Base-by-base conservation (phyloP, 2,329 filamentous ascomycete genomes). In the Cladophialophora exuberans region DNA sequence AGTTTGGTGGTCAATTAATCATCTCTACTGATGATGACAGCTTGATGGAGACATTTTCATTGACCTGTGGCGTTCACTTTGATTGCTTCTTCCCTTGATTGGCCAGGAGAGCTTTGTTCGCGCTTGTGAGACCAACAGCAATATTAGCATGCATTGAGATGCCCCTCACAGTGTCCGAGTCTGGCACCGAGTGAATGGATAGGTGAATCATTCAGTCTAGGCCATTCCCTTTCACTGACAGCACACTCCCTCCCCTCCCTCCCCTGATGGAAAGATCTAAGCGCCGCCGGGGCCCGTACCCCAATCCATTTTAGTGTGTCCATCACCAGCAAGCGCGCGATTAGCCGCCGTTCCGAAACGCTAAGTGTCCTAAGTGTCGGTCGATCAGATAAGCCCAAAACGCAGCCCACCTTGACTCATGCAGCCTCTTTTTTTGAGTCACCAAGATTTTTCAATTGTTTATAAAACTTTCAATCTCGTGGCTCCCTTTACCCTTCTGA, bases 351-450 rank as follows among this genome's bases (percentile, higher is more conserved):
- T 25, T 15, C 38, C 33, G 23, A 35, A 51, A 51, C 36, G 31
- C 25, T 51, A 51, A 43, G 18, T 41, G 28, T 26, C 17, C 25
- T 51, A 51, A 43, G 18, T 41, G 28, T 26, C 17, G 22, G n/a
- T 49, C 33, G 38, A 49, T 49, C 38, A 17, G 47, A 51, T 43
- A 43, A 43, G 47, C 47, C n/a, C n/a, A n/a, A n/a, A n/a, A n/a
- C n/a, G n/a, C n/a, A n/a, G n/a, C n/a, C 36, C 9, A 15, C 20
- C 10, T 43, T 51, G 47, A 51, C 47, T 51, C 47, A 51, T 22
- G 36, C 36, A 33, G 36, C 10, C 33, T 4, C 4, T 28, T 39
- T 39, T 35, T 51, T 42, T 31, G 20, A 43, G n/a, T 28, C 31
- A 48, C 28, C 18, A 18, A 30, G 20, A 22, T 31, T 49, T 28